Base-by-base conservation (phyloP, 2,329 filamentous ascomycete genomes). In the Chaetomium globosum region DNA sequence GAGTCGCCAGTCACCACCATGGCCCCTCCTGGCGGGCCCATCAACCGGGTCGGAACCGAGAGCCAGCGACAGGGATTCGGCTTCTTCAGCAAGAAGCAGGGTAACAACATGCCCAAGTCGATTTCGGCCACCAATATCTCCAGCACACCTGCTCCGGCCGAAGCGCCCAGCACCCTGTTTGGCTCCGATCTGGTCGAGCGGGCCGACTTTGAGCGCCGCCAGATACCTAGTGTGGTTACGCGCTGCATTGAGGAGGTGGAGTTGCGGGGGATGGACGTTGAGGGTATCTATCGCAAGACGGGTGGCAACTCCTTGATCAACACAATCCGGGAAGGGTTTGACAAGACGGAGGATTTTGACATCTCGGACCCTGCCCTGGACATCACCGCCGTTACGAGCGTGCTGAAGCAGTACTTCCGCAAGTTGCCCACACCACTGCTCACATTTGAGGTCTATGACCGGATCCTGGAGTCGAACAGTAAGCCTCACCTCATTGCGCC, bases 221-320 rank as follows among this genome's bases (percentile, higher is more conserved):
- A 94, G 73, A 94, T 99, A 67, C 95, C 95, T 56, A 89, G 88
- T 68, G 91, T 99, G 31, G 91, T 99, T 52, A 94, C 88, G 56
- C 90, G 93, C 56, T 99, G 95, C 78, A 96, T 99, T 71, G 92
- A 97, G 75, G 94, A 99, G 78, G 95, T 99, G 48, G 95, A 99
- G 77, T 81, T 95, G 26, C 89, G 95, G 75, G 95, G 94, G 78
- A 97, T 99, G 92, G 93, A 98, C 73, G 87, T 96, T 71, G 95
- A 98, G 79, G 95, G 95, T 68, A 96, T 99, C 72, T 99, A 99
- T 80, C 89, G 95, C 74, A 99, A 99, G 83, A 97, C 93, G 59
- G 95, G 95, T 64, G 95, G 93, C 70, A 93, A 90, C 73, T 92
- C 91, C 9, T 92, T 96, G 76, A 90, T 97, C 75, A 96, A 96